phyloP scores from a whole-genome alignment of 495 filamentous ascomycete species.

The Xanthoparmelia taractica region DNA sequence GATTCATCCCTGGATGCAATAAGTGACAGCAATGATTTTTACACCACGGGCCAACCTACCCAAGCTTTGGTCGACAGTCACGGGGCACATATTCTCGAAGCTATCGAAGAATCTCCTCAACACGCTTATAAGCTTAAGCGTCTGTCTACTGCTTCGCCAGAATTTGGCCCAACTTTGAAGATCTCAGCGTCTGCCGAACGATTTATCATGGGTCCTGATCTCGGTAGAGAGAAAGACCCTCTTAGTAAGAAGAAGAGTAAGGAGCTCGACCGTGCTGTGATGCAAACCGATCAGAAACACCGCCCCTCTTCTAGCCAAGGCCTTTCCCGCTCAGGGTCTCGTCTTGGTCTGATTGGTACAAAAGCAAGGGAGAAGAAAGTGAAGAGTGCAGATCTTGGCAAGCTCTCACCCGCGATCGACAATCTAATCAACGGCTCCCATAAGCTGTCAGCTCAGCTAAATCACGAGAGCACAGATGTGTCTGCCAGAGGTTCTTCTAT shows the following conservation, averaged over 20 bases:
- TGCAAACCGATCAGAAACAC: not conserved
- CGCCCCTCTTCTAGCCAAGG: slow-evolving; percentile 24
- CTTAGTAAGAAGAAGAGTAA: slow-evolving; percentile 15
- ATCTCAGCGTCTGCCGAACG: slow-evolving; percentile 34
- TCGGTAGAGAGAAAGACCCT: slow-evolving; percentile 17
- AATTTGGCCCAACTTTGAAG: slow-evolving; percentile 30
- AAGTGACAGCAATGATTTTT: not conserved
- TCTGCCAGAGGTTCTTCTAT: slow-evolving; percentile 4
- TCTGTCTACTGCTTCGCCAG: slow-evolving; percentile 20
- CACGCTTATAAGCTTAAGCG: slow-evolving; percentile 24
- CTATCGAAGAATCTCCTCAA: slow-evolving; percentile 27
- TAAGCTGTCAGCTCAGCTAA: not conserved
- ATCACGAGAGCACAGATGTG: slow-evolving; percentile 8
- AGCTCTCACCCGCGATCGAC: slow-evolving; percentile 1
- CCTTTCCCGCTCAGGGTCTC: slow-evolving; percentile 6
- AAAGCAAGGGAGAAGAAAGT: slow-evolving; percentile 18
- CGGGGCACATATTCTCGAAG: slow-evolving; percentile 17
- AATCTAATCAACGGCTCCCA: not conserved
- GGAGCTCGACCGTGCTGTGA: slow-evolving; percentile 2
- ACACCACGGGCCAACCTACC: not conserved
- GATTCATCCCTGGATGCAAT: not conserved
- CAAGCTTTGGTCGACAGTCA: slow-evolving; percentile 1
- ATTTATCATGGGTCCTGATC: slow-evolving; percentile 31
- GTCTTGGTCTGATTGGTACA: slow-evolving; percentile 9
- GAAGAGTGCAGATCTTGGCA: slow-evolving; percentile 19